Evolutionary conservation across 1,284 basidiomycete species (phyloP).

Genomic region (Mycosarcoma maydis): DNA sequence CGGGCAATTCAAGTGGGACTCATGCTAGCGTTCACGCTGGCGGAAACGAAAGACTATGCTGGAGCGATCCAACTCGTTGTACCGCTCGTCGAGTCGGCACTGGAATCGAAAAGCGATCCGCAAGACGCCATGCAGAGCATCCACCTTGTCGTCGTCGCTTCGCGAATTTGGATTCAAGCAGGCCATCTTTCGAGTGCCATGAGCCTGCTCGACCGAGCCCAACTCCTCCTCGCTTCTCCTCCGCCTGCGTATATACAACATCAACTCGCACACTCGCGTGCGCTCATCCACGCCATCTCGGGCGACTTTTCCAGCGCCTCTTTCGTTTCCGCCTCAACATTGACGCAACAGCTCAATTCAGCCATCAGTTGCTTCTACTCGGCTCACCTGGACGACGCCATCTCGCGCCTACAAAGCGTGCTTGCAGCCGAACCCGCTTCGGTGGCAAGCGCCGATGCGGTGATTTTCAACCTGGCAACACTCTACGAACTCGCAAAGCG

Average conservation of each 20-base stretch:
- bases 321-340: neutral
- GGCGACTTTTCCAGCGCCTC: neutral
- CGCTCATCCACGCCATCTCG: conserved; percentile 3
- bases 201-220: neutral
- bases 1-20: conserved; percentile 20
- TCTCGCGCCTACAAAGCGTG: conserved; percentile 19
- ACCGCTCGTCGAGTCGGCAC: conserved; percentile 12
- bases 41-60: conserved; percentile 23
- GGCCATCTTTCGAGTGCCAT: conserved; percentile 13
- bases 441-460: conserved; percentile 22
- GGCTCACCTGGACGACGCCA: conserved; percentile 22
- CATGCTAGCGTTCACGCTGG: conserved; percentile 25
- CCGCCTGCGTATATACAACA: neutral
- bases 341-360: conserved; percentile 3
- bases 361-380: conserved; percentile 29
- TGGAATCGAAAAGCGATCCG: neutral
- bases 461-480: conserved; percentile 52
- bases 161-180: conserved; percentile 23
- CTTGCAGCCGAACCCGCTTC: conserved; percentile 5
- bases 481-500: conserved; percentile 47
- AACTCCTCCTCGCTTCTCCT: neutral
- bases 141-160: conserved; percentile 10
- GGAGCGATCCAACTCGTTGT: conserved; percentile 22
- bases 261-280: neutral
- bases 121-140: no score